Conservation (phyloP, 78 protist genomes). For the Reticulomyxa filosa region DNA sequence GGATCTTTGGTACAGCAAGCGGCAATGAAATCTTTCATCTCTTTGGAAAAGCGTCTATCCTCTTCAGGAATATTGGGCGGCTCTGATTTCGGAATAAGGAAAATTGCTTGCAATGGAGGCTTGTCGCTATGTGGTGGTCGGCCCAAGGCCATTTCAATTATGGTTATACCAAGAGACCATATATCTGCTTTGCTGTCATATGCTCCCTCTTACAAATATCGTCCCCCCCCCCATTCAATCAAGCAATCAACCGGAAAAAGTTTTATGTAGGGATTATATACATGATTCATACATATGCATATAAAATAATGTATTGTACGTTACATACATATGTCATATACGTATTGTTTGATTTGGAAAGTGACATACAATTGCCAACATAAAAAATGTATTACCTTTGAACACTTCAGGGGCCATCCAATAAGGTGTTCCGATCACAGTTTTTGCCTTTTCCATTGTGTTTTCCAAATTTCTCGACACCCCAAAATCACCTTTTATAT, state of each 20-base stretch:
- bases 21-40: no score
- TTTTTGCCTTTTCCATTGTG: not conserved
- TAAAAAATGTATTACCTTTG: no score
- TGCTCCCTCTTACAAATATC: constrained; percentile 14
- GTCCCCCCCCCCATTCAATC: no score
- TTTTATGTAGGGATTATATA: no score
- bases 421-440: constrained; percentile 28
- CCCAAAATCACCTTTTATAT: constrained; percentile 23
- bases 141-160: not conserved
- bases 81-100: not conserved
- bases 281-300: no score
- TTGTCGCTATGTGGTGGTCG: not conserved
- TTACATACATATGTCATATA: no score
- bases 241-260: no score
- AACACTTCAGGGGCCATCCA: constrained; percentile 88
- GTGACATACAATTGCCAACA: no score
- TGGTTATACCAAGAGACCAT: not conserved
- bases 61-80: not conserved
- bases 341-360: no score
- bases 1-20: no score
- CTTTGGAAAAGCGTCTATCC: not conserved
- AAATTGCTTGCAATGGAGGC: not conserved
- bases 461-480: not conserved
- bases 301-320: no score
- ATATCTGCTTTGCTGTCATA: constrained; percentile 19